Evolutionary conservation across 805 yeast species (phyloP).

Genomic region (Phaffomyces thermotolerans): DNA sequence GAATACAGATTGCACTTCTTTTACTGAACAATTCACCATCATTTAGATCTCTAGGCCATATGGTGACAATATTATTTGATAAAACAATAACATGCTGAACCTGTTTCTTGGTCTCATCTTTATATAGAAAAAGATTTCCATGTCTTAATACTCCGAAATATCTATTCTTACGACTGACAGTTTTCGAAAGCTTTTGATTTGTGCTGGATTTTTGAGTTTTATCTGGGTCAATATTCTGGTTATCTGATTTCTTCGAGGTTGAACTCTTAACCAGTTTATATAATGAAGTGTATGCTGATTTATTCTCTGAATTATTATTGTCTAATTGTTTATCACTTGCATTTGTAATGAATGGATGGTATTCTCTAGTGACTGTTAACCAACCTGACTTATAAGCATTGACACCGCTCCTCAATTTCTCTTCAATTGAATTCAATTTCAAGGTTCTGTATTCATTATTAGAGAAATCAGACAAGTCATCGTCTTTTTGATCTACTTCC

Average conservation of each 20-base stretch:
- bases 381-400: conserved; percentile 65
- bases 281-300: conserved; percentile 54
- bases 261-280: conserved; percentile 44
- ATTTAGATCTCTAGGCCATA: conserved; percentile 76
- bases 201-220: conserved; percentile 5
- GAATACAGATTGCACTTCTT: conserved; percentile 68
- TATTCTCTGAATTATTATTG: conserved; percentile 22
- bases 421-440: conserved; percentile 58
- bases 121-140: conserved; percentile 82
- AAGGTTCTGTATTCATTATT: conserved; percentile 30
- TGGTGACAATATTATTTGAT: conserved; percentile 57
- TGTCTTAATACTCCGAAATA: conserved; percentile 72
- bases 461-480: conserved; percentile 17
- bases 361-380: conserved; percentile 79
- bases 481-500: conserved; percentile 14
- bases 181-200: conserved; percentile 24
- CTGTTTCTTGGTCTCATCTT: conserved; percentile 55
- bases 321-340: conserved; percentile 30
- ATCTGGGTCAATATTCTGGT: conserved; percentile 5
- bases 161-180: conserved; percentile 45
- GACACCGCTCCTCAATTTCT: conserved; percentile 50
- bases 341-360: conserved; percentile 39
- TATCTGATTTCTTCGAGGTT: conserved; percentile 14
- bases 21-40: conserved; percentile 82
- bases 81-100: conserved; percentile 76